Percentiles rank a stretch among this genome's conserved stretches.
Conservation (phyloP, 2,329 filamentous ascomycete genomes). For the Alternaria postmessia region DNA sequence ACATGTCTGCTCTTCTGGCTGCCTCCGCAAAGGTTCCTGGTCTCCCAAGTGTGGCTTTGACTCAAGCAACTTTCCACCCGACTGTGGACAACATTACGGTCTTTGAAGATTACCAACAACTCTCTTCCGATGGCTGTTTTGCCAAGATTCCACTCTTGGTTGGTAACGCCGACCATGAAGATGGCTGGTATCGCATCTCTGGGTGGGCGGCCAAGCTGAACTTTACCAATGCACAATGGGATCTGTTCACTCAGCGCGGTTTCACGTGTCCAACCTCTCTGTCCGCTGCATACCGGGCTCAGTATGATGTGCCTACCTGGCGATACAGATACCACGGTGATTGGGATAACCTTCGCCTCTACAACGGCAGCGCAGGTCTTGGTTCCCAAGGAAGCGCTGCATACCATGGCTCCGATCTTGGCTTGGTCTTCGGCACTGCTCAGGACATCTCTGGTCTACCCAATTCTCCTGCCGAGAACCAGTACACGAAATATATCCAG, state of each 20-base stretch:
- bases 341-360: constrained; percentile 46
- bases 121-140: constrained; percentile 32
- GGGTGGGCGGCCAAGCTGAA: constrained; percentile 32
- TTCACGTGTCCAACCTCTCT: constrained; percentile 37
- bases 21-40: constrained; percentile 37
- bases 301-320: constrained; percentile 45
- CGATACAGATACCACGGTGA: constrained; percentile 50
- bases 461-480: constrained; percentile 36
- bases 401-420: constrained; percentile 50
- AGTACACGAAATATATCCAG: constrained; percentile 37
- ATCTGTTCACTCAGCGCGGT: constrained; percentile 30
- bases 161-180: constrained; percentile 37
- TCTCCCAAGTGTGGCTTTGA: constrained; percentile 33
- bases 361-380: constrained; percentile 37
- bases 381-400: constrained; percentile 42
- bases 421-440: constrained; percentile 47
- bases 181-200: constrained; percentile 40
- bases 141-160: constrained; percentile 34
- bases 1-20: constrained; percentile 30
- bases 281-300: constrained; percentile 29
- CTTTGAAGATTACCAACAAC: constrained; percentile 39
- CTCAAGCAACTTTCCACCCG: constrained; percentile 42
- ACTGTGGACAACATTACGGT: constrained; percentile 42
- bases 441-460: constrained; percentile 33
- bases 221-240: constrained; percentile 35